phyloP scores from a whole-genome alignment of 768 basidiomycete species.

The Leccinum arenicola region DNA sequence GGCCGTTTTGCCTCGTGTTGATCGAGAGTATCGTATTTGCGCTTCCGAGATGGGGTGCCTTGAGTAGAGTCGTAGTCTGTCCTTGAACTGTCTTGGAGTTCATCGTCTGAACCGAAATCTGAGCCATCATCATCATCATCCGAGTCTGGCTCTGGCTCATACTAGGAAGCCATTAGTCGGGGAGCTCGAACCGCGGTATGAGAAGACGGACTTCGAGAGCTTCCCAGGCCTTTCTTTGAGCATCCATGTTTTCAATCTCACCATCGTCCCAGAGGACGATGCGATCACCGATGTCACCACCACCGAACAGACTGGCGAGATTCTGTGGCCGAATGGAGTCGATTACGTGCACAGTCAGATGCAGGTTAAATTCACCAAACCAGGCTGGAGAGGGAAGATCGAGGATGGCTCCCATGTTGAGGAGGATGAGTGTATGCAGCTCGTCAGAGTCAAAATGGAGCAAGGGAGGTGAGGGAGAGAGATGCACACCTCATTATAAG shows the following conservation, averaged over 20 bases:
- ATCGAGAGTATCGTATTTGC: conserved; percentile 42
- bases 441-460: conserved; percentile 27
- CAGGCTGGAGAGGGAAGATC: conserved; percentile 73
- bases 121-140: conserved; percentile 56
- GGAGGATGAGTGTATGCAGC: conserved; percentile 86
- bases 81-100: conserved; percentile 39
- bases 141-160: conserved; percentile 73
- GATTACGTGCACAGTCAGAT: conserved; percentile 84
- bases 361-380: conserved; percentile 69
- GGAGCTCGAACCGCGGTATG: not conserved
- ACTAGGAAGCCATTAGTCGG: conserved; percentile 42
- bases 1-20: conserved; percentile 53
- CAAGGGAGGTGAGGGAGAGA: not conserved
- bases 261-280: conserved; percentile 95
- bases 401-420: conserved; percentile 89
- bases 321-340: conserved; percentile 92
- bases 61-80: conserved; percentile 41
- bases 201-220: conserved; percentile 63
- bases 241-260: conserved; percentile 62
- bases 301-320: conserved; percentile 79
- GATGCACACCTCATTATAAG: conserved; percentile 60
- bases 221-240: conserved; percentile 83
- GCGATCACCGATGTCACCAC: conserved; percentile 61
- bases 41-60: conserved; percentile 44
- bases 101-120: conserved; percentile 44